Percentiles rank a stretch among this genome's conserved stretches.
Conservation (phyloP, 1,284 basidiomycete species). For the Earliella scabrosa region DNA sequence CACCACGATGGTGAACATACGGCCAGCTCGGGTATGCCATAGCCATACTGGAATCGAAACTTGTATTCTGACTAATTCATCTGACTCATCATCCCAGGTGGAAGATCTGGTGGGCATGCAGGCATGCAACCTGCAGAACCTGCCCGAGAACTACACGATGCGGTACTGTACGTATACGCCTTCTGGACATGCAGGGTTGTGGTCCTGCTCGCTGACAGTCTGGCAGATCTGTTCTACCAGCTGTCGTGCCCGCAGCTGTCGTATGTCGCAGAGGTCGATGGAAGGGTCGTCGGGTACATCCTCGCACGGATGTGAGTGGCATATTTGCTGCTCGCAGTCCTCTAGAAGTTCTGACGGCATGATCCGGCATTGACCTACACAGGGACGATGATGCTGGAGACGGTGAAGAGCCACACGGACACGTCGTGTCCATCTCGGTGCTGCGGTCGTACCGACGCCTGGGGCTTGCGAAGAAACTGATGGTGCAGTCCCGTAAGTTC, state of each 20-base stretch:
- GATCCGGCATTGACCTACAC: conserved; percentile 16
- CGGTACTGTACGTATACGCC: conserved; percentile 74
- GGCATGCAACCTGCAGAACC: conserved; percentile 86
- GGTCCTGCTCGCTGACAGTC: conserved; percentile 64
- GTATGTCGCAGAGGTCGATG: conserved; percentile 92
- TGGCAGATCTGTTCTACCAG: conserved; percentile 83
- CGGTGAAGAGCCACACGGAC: conserved; percentile 72
- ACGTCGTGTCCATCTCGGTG: conserved; percentile 92
- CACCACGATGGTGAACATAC: conserved; percentile 50
- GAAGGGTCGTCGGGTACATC: conserved; percentile 93
- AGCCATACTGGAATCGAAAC: too few species aligned
- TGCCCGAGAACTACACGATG: conserved; percentile 88
- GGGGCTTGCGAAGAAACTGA: conserved; percentile 86
- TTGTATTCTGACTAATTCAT: too few species aligned
- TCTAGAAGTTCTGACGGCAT: too few species aligned
- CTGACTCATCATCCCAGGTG: conserved; percentile 45
- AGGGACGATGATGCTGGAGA: conserved; percentile 76
- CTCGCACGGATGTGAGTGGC: conserved; percentile 85
- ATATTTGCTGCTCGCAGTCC: not conserved
- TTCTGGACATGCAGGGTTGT: conserved; percentile 47
- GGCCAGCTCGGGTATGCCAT: conserved; percentile 53
- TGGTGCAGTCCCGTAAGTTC: conserved; percentile 81
- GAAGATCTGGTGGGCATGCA: conserved; percentile 89
- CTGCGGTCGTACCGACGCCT: conserved; percentile 83
- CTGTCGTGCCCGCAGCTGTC: conserved; percentile 94